Evolutionary conservation across 768 basidiomycete species (phyloP).

Genomic region (Boletus pseudopeckii): DNA sequence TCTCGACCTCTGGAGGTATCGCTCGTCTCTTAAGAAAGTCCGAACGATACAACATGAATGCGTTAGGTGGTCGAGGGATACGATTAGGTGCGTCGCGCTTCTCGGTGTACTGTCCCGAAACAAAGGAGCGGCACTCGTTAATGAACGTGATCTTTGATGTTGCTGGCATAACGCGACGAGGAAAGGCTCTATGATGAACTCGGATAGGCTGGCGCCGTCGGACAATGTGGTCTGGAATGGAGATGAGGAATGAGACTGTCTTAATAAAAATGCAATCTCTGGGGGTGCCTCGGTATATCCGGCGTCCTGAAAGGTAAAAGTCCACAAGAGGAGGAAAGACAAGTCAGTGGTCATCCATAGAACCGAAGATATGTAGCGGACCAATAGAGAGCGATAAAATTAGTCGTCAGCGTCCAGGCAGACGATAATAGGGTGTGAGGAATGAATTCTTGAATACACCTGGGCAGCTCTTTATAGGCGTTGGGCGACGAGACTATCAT

Average conservation of each 20-base stretch:
- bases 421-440: constrained; percentile 3
- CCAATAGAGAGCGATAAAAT: constrained; percentile 2
- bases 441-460: neutral
- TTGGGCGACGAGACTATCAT: neutral
- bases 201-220: neutral
- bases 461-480: constrained; percentile 17
- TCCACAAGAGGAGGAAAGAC: neutral
- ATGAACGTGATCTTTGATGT: constrained; percentile 1
- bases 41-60: constrained; percentile 57
- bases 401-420: constrained; percentile 10
- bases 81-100: constrained; percentile 21
- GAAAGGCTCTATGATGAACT: neutral
- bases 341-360: neutral
- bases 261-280: neutral
- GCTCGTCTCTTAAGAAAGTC: constrained; percentile 43
- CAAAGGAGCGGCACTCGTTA: constrained; percentile 6
- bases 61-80: constrained; percentile 50
- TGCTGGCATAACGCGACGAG: constrained; percentile 2
- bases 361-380: neutral
- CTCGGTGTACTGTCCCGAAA: neutral
- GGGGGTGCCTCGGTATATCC: neutral
- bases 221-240: neutral
- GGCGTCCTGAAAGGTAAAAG: neutral
- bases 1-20: constrained; percentile 44
- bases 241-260: neutral